These are phyloP conservation scores for Paecilomyces formosus DNA, from an alignment of 2,329 filamentous ascomycete genomes.

Conservation along the genomic window DNA sequence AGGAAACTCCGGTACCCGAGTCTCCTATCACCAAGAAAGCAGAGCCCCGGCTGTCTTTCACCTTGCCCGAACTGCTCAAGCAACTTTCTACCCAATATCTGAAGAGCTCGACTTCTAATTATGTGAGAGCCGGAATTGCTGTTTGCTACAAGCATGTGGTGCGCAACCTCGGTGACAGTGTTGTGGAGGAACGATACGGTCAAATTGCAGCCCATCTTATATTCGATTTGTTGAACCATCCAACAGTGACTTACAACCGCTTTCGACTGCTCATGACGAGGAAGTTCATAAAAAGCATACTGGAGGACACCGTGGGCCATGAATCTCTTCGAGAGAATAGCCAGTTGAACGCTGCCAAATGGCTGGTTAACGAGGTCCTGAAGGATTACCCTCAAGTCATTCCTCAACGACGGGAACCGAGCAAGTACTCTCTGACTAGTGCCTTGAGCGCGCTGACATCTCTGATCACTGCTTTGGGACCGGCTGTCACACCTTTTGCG, in stretches of 20 bases:
- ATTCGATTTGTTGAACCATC: slow-evolving; percentile 68
- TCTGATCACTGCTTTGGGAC: slow-evolving; percentile 71
- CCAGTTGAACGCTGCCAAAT: slow-evolving; percentile 72
- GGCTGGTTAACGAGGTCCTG: slow-evolving; percentile 76
- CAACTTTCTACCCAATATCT: slow-evolving; percentile 76
- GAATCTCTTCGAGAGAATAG: slow-evolving; percentile 83
- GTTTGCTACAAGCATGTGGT: slow-evolving; percentile 81
- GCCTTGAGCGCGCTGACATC: slow-evolving; percentile 72
- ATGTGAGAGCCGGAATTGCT: slow-evolving; percentile 71
- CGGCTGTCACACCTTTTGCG: slow-evolving; percentile 69
- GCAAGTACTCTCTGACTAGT: slow-evolving; percentile 75
- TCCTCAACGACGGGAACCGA: slow-evolving; percentile 79
- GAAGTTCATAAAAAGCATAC: slow-evolving; percentile 72
- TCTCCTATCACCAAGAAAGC: slow-evolving; percentile 70
- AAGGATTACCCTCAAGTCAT: slow-evolving; percentile 91
- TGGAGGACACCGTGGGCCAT: slow-evolving; percentile 75
- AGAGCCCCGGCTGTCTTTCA: slow-evolving; percentile 62
- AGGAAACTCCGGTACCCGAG: slow-evolving; percentile 61
- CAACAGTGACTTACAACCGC: slow-evolving; percentile 70
- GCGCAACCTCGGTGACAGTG: slow-evolving; percentile 67
- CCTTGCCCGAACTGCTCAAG: slow-evolving; percentile 68
- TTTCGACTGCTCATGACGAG: slow-evolving; percentile 80
- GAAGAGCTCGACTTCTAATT: slow-evolving; percentile 69
- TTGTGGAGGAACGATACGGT: slow-evolving; percentile 76
- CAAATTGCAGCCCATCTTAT: slow-evolving; percentile 76